Evolutionary conservation across 2,329 filamentous ascomycete genomes (phyloP).

Genomic region (Penicillium italicum): DNA sequence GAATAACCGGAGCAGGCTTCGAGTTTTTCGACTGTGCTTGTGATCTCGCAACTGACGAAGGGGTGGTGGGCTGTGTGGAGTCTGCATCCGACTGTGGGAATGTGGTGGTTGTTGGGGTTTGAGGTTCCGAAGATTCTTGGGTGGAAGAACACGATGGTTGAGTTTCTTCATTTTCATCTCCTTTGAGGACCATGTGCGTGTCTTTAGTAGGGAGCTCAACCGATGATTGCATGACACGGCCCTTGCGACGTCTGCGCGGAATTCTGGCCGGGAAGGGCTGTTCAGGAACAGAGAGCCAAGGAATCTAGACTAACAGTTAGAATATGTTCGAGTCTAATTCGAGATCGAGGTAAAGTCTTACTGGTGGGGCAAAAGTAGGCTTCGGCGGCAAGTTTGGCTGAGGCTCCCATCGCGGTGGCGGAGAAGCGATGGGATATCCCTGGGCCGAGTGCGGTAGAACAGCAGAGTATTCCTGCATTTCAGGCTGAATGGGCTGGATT

Average conservation of each 20-base stretch:
- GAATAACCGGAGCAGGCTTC: constrained; percentile 47
- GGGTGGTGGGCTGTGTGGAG: constrained; percentile 54
- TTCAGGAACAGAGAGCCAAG: constrained; percentile 58
- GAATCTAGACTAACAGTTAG: constrained; percentile 43
- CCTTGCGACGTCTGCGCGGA: constrained; percentile 46
- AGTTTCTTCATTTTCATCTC: constrained; percentile 19
- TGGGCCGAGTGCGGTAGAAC: constrained; percentile 24
- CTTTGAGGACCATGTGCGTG: constrained; percentile 21
- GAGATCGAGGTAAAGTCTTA: constrained; percentile 28
- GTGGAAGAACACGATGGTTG: constrained; percentile 19
- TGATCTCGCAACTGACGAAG: constrained; percentile 48
- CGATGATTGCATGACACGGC: constrained; percentile 34
- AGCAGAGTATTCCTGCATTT: constrained; percentile 28
- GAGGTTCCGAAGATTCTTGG: constrained; percentile 43
- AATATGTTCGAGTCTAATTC: background rate
- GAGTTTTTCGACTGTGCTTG: constrained; percentile 32
- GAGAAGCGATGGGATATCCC: constrained; percentile 36
- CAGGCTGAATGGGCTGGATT: constrained; percentile 27
- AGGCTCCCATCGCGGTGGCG: constrained; percentile 25
- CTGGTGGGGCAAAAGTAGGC: constrained; percentile 48
- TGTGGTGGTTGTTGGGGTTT: constrained; percentile 58
- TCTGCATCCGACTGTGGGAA: constrained; percentile 56
- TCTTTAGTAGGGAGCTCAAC: constrained; percentile 54
- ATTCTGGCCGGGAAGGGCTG: constrained; percentile 53
- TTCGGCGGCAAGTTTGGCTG: constrained; percentile 25